These are phyloP conservation scores for Colletotrichum zoysiae DNA, from an alignment of 2,329 filamentous ascomycete genomes.

Conservation along the genomic window DNA sequence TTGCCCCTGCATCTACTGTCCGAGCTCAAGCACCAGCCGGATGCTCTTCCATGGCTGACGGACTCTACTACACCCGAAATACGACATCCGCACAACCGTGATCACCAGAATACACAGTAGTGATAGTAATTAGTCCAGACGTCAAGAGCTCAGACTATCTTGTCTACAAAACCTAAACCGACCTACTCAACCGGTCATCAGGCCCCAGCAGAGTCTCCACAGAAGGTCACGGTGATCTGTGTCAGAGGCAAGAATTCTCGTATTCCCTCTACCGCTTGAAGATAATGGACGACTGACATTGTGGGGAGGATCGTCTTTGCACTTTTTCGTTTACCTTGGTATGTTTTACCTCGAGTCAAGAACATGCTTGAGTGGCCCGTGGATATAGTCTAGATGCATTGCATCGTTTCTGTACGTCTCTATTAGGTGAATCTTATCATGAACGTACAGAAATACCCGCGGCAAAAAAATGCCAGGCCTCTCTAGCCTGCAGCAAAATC, in stretches of 20 bases:
- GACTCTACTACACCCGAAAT: background rate
- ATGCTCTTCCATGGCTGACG: background rate
- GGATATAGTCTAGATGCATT: background rate
- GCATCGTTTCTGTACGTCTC: constrained; percentile 4
- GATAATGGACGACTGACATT: background rate
- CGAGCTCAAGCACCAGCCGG: background rate
- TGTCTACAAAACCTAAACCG: background rate
- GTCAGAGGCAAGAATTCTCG: background rate
- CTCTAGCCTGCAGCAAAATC: background rate
- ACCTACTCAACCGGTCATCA: background rate
- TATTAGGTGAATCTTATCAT: background rate
- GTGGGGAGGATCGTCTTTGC: background rate
- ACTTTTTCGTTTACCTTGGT: background rate
- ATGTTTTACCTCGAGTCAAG: background rate
- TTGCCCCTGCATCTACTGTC: background rate
- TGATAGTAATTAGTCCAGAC: background rate
- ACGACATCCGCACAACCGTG: background rate
- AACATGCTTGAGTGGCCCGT: background rate
- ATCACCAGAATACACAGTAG: background rate
- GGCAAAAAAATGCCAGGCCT: background rate
- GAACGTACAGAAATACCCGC: background rate
- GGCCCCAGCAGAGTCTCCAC: background rate
- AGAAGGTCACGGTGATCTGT: background rate
- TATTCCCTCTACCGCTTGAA: background rate
- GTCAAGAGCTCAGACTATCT: constrained; percentile 9